Percentiles rank a stretch among this genome's conserved stretches.
Evolutionary conservation across 495 filamentous ascomycete species (phyloP).

Genomic region (Penicillium soppii): DNA sequence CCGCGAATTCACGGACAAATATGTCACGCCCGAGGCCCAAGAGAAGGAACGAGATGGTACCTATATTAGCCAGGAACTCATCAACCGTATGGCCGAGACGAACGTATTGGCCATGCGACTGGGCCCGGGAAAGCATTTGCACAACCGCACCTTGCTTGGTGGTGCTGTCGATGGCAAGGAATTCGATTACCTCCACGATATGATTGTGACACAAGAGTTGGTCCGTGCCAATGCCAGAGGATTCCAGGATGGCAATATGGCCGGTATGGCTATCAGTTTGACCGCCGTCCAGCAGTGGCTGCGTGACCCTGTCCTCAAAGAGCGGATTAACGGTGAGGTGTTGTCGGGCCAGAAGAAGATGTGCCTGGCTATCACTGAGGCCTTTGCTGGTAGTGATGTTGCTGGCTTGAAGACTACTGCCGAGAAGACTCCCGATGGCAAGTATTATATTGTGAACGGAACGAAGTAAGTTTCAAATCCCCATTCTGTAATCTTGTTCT

Average conservation of each 20-base stretch:
- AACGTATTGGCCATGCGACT: slow-evolving; percentile 79
- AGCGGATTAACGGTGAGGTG: slow-evolving; percentile 67
- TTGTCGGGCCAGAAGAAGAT: slow-evolving; percentile 84
- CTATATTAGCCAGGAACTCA: slow-evolving; percentile 72
- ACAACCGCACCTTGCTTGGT: slow-evolving; percentile 64
- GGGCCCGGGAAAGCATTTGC: slow-evolving; percentile 80
- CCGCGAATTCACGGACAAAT: slow-evolving; percentile 69
- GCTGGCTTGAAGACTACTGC: slow-evolving; percentile 81
- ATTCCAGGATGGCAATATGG: slow-evolving; percentile 61
- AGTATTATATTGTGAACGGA: slow-evolving; percentile 82
- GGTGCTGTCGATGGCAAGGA: slow-evolving; percentile 75
- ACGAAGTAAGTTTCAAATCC: slow-evolving; percentile 56
- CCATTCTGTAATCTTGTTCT: background rate
- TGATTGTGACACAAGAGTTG: slow-evolving; percentile 74
- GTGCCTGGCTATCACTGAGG: slow-evolving; percentile 84
- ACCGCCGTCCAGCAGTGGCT: slow-evolving; percentile 81
- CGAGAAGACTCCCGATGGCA: slow-evolving; percentile 76
- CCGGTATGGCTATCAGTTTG: slow-evolving; percentile 81
- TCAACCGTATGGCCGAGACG: slow-evolving; percentile 71
- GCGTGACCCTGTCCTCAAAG: slow-evolving; percentile 62
- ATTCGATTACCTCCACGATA: slow-evolving; percentile 85
- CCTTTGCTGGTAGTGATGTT: slow-evolving; percentile 86
- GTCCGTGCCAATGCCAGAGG: slow-evolving; percentile 67
- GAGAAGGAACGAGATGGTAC: slow-evolving; percentile 75
- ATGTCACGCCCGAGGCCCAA: slow-evolving; percentile 73